These are phyloP conservation scores for Dactylorhiza incarnata DNA, from an alignment of 106 monocot genomes.

Conservation along the genomic window DNA sequence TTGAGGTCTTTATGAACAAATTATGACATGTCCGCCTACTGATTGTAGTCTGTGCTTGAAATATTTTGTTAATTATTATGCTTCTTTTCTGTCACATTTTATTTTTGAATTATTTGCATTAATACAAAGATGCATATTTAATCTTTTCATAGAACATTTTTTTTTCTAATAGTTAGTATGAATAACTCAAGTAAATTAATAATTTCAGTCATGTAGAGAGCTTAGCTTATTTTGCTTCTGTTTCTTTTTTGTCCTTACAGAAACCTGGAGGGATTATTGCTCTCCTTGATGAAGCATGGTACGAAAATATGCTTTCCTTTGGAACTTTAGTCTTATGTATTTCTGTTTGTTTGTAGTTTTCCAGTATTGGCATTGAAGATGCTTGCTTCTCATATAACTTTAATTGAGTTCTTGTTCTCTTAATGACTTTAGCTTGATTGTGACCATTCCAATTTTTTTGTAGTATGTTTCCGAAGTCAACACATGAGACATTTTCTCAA, in stretches of 20 bases:
- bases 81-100: too few species aligned
- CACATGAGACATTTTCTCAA: constrained; percentile 91
- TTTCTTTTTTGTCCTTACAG: constrained; percentile 22
- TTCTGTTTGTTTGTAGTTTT: neutral
- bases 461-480: constrained; percentile 99
- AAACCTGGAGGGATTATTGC: constrained; percentile 98
- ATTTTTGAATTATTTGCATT: too few species aligned
- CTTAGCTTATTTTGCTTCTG: neutral
- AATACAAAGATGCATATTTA: neutral
- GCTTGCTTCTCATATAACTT: neutral
- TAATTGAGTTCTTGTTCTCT: neutral
- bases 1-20: neutral
- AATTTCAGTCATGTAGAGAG: neutral
- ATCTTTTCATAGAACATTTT: neutral
- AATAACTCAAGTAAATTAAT: neutral
- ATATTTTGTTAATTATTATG: too few species aligned
- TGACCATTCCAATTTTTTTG: constrained; percentile 10
- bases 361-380: neutral
- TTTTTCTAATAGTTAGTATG: neutral
- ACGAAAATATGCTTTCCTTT: constrained; percentile 16
- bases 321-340: neutral
- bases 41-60: too few species aligned
- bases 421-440: neutral
- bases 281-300: constrained; percentile 99
- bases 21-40: too few species aligned